phyloP scores from a whole-genome alignment of 2,329 filamentous ascomycete genomes.

The Ustulina deusta region DNA sequence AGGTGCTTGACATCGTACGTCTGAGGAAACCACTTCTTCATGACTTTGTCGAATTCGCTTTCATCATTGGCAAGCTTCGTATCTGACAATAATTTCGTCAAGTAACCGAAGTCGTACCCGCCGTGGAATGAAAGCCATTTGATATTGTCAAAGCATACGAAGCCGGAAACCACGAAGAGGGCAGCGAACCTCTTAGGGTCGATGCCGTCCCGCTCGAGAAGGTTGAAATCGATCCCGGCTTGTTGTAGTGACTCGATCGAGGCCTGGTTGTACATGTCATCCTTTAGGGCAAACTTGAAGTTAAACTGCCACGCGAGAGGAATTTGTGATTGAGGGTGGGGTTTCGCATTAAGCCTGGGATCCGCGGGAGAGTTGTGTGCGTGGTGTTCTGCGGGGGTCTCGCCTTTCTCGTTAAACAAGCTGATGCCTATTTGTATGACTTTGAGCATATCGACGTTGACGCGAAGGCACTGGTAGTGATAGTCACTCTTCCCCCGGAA shows the following conservation, averaged over 20 bases:
- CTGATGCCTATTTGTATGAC: conserved; percentile 98
- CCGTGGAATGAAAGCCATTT: conserved; percentile 98
- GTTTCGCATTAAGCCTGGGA: conserved; percentile 54
- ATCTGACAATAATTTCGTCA: conserved; percentile 92
- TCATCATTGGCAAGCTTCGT: conserved; percentile 88
- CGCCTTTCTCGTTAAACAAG: conserved; percentile 89
- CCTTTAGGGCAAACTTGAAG: conserved; percentile 93
- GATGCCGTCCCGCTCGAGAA: conserved; percentile 88
- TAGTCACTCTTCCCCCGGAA: conserved; percentile 97
- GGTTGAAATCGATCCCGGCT: conserved; percentile 90
- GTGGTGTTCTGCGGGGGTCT: conserved; percentile 81
- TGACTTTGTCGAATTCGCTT: conserved; percentile 85
- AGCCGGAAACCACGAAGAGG: conserved; percentile 88
- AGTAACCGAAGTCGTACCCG: conserved; percentile 97
- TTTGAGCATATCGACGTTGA: conserved; percentile 96
- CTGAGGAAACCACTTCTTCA: conserved; percentile 92
- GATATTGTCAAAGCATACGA: conserved; percentile 88
- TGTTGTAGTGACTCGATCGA: conserved; percentile 92
- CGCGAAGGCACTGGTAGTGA: conserved; percentile 96
- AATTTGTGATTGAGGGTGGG: conserved; percentile 64
- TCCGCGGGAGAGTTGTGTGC: conserved; percentile 62
- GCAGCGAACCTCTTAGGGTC: conserved; percentile 90
- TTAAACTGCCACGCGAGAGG: conserved; percentile 99
- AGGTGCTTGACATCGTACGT: conserved; percentile 98
- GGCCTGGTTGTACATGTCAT: conserved; percentile 97